Evolutionary conservation across 129 eudicot genomes (phyloP).

Genomic region (Centrapalus pauciflorus): DNA sequence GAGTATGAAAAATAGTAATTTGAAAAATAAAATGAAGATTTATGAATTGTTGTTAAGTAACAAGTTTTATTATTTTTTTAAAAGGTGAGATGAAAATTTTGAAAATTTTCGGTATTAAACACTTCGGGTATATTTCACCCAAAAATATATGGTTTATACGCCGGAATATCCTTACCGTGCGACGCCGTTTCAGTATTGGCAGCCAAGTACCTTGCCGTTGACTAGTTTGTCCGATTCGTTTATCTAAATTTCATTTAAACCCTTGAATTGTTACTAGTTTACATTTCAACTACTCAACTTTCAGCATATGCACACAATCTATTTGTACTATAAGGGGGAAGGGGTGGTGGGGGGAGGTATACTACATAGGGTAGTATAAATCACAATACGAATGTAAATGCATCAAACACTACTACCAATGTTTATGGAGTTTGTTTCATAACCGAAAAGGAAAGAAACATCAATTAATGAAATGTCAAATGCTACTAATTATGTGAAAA

Average conservation of each 20-base stretch:
- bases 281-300: neutral
- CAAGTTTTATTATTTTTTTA: too few species aligned
- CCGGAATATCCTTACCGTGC: constrained; percentile 22
- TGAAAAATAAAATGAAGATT: too few species aligned
- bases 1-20: too few species aligned
- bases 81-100: too few species aligned
- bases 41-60: too few species aligned
- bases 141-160: constrained; percentile 12
- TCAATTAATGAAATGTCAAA: neutral
- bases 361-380: neutral
- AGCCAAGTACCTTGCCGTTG: constrained; percentile 11
- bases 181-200: neutral
- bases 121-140: too few species aligned
- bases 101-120: too few species aligned
- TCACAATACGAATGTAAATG: neutral
- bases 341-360: too few species aligned
- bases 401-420: neutral
- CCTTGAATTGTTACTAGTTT: neutral
- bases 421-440: neutral
- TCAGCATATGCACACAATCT: neutral
- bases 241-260: neutral
- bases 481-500: too few species aligned
- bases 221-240: constrained; percentile 6
- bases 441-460: neutral
- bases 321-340: neutral